A percentile compares a stretch with the other conserved stretches of the same genome.
Conservation (phyloP, 805 yeast genomes). For the Spathaspora girioi region DNA sequence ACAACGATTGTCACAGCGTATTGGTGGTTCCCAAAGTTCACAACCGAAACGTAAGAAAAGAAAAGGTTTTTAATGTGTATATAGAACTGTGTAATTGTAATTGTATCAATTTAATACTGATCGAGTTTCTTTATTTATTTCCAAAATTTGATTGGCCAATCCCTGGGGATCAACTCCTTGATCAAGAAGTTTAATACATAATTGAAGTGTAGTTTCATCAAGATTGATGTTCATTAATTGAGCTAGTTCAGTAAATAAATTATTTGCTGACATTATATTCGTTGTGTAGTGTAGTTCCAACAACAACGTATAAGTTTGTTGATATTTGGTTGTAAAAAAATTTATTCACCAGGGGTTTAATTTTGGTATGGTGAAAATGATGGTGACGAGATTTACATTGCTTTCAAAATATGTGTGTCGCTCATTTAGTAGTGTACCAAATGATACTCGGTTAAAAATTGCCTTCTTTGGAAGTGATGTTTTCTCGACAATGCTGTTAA, state of each 20-base stretch:
- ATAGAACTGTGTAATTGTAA: no score
- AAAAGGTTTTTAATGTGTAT: not conserved
- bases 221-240: conserved; percentile 19
- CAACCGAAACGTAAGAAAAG: not conserved
- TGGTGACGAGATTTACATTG: no score
- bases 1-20: not conserved
- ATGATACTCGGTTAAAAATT: conserved; percentile 19
- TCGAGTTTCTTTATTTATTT: conserved; percentile 19
- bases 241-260: conserved; percentile 20
- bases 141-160: conserved; percentile 23
- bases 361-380: not conserved
- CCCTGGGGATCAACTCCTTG: conserved; percentile 37
- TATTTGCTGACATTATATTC: conserved; percentile 7
- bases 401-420: no score
- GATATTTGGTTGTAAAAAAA: no score
- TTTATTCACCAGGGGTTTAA: not conserved
- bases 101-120: conserved; percentile 6
- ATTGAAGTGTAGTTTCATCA: conserved; percentile 26
- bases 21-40: not conserved
- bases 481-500: conserved; percentile 59
- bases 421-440: not conserved
- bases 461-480: conserved; percentile 79
- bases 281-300: not conserved
- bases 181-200: conserved; percentile 31
- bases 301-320: not conserved